A percentile compares a stretch with the other conserved stretches of the same genome.
Conservation (phyloP, 202 grass and related monocot species). For the Panicum virgatum region DNA sequence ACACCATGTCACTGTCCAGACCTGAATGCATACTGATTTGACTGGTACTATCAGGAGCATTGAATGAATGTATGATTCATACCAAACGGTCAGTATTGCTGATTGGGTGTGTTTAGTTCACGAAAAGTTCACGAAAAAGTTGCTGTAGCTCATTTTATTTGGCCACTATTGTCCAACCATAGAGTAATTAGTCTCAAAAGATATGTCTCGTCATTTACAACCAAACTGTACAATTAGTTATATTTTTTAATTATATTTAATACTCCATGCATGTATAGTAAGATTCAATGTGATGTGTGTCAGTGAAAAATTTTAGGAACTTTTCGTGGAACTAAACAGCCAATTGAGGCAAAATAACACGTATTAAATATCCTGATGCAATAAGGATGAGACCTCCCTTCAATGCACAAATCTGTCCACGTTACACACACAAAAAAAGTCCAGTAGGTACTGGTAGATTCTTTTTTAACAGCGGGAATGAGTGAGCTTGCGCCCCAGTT, state of each 20-base stretch:
- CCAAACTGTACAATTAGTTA: no score
- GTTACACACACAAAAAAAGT: slow-evolving; percentile 18
- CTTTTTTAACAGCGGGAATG: slow-evolving; percentile 6
- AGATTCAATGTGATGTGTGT: no score
- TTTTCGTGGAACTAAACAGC: no score
- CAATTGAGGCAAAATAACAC: slow-evolving; percentile 23
- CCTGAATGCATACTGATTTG: neutral
- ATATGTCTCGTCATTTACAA: no score
- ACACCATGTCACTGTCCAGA: slow-evolving; percentile 31
- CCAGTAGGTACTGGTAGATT: neutral
- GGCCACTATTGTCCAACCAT: no score
- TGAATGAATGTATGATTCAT: slow-evolving; percentile 34
- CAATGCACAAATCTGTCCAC: slow-evolving; percentile 1
- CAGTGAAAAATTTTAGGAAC: no score
- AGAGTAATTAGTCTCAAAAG: no score
- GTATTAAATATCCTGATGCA: slow-evolving; percentile 19
- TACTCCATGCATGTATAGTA: no score
- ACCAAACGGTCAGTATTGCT: slow-evolving; percentile 36
- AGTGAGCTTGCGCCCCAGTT: slow-evolving; percentile 7
- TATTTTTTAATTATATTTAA: no score
- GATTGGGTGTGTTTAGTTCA: no score
- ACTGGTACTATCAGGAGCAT: slow-evolving; percentile 30
- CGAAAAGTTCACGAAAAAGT: no score
- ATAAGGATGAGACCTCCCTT: neutral
- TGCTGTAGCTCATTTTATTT: no score